Percentiles rank a stretch among this genome's conserved stretches.
Conservation (phyloP, 2,329 filamentous ascomycete species). For the Epichloe scottii region DNA sequence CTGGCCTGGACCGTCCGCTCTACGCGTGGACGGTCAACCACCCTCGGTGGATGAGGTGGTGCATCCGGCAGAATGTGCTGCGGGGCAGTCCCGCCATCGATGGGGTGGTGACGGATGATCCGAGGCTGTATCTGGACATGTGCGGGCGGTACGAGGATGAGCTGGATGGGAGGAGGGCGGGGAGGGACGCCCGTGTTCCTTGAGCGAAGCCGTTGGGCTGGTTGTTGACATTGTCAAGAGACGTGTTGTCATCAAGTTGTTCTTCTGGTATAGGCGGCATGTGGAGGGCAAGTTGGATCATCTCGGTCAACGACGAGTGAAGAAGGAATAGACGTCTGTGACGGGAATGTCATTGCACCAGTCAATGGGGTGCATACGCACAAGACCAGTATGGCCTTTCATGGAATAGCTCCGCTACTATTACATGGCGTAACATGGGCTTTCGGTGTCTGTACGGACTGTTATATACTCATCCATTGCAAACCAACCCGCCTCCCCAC, state of each 20-base stretch:
- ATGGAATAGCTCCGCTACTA: too few relatives aligned
- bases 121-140: conserved; percentile 52
- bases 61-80: conserved; percentile 32
- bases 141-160: conserved; percentile 29
- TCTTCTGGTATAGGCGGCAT: conserved; percentile 14
- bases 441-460: too few relatives aligned
- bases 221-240: conserved; percentile 10
- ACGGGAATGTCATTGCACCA: not conserved
- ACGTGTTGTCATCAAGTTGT: conserved; percentile 12
- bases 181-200: conserved; percentile 1
- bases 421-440: too few relatives aligned
- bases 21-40: conserved; percentile 84
- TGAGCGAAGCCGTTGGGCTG: conserved; percentile 8
- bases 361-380: too few relatives aligned
- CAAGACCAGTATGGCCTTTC: too few relatives aligned
- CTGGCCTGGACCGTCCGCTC: conserved; percentile 38
- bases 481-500: too few relatives aligned
- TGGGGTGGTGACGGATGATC: conserved; percentile 79
- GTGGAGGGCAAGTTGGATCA: conserved; percentile 17
- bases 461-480: too few relatives aligned
- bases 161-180: conserved; percentile 2
- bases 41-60: conserved; percentile 68
- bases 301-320: conserved; percentile 11
- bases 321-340: not conserved
- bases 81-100: conserved; percentile 37